Evolutionary conservation across 306 rosid species (phyloP).

Genomic region (Gillenia trifoliata): DNA sequence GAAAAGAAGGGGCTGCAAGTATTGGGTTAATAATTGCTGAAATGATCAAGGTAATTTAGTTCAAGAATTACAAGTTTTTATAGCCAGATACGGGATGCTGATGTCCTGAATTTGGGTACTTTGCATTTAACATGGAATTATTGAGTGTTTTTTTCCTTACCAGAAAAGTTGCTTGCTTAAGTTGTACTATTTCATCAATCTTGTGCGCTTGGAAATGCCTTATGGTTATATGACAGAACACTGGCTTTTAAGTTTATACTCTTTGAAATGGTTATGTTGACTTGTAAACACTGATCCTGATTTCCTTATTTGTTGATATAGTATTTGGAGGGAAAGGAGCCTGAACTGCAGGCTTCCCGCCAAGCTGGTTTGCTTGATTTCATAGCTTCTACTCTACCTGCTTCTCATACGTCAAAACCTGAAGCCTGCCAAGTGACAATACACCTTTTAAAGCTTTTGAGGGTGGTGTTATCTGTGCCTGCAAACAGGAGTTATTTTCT

Average conservation of each 20-base stretch:
- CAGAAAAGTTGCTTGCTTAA: background rate
- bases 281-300: constrained; percentile 12
- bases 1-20: constrained; percentile 98
- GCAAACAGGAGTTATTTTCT: constrained; percentile 91
- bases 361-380: constrained; percentile 96
- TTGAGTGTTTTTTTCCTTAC: background rate
- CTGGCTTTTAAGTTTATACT: background rate
- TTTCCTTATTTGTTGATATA: constrained; percentile 21
- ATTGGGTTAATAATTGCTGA: constrained; percentile 84
- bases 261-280: background rate
- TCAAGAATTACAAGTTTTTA: background rate
- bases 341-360: constrained; percentile 89
- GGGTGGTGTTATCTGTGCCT: constrained; percentile 66
- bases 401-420: constrained; percentile 95
- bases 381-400: constrained; percentile 96
- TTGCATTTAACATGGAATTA: background rate
- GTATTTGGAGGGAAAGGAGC: constrained; percentile 96
- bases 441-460: constrained; percentile 78
- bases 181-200: background rate
- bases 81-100: background rate
- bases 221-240: background rate
- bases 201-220: background rate
- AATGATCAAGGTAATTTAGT: constrained; percentile 75
- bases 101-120: background rate
- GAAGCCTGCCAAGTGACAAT: constrained; percentile 91